These are phyloP conservation scores for Neurospora sp. DNA, from an alignment of 2,329 filamentous ascomycete species.

Conservation along the genomic window DNA sequence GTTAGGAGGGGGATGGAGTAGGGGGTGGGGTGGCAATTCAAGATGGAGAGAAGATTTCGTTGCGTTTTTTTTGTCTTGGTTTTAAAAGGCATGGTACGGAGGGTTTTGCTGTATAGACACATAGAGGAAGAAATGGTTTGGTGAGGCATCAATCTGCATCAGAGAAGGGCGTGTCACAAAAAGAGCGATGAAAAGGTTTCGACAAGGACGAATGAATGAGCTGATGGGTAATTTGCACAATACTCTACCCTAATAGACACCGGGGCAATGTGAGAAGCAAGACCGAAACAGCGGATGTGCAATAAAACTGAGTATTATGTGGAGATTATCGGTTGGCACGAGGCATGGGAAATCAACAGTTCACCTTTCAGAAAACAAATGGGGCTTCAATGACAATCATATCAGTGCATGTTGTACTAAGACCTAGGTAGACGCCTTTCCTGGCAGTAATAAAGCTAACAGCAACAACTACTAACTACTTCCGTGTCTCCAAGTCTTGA, in stretches of 20 bases:
- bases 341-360: not conserved
- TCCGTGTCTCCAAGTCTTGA: conserved; percentile 1
- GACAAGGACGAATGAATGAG: not conserved
- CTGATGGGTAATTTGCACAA: not conserved
- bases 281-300: not conserved
- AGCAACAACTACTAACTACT: not conserved
- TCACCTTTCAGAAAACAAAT: not conserved
- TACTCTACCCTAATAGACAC: not conserved
- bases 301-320: not conserved
- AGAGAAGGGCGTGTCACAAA: not conserved
- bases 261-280: not conserved
- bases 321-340: not conserved
- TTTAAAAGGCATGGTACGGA: not conserved
- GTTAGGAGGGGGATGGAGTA: conserved; percentile 36
- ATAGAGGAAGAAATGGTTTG: not conserved
- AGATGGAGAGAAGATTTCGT: not conserved
- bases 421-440: not conserved
- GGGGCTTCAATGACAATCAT: not conserved
- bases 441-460: not conserved
- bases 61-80: not conserved
- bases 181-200: not conserved
- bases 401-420: not conserved
- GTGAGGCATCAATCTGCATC: not conserved
- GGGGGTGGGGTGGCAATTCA: not conserved
- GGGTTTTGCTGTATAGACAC: not conserved